Conservation (phyloP, 768 basidiomycete species). For the Suillus decipiens region DNA sequence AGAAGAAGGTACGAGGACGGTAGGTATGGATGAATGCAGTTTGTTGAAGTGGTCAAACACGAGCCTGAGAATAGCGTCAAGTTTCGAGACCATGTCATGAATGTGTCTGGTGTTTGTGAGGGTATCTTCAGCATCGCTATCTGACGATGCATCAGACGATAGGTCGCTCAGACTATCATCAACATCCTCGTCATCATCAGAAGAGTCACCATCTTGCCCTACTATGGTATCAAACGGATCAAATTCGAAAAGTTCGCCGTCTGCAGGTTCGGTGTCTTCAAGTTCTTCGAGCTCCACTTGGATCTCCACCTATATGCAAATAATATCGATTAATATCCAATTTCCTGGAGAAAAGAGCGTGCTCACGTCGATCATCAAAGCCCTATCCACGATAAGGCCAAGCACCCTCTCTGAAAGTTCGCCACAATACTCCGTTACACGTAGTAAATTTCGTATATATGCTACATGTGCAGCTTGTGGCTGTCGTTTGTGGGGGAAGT, state of each 20-base stretch:
- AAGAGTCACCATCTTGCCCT: constrained; percentile 70
- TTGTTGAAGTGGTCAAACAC: constrained; percentile 84
- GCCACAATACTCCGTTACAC: constrained; percentile 83
- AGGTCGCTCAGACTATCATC: constrained; percentile 69
- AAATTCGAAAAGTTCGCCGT: constrained; percentile 66
- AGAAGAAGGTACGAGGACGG: constrained; percentile 20
- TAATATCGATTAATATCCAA: constrained; percentile 1
- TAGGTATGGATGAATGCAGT: constrained; percentile 34
- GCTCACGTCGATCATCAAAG: constrained; percentile 93
- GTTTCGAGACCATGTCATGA: constrained; percentile 86
- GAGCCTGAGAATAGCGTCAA: constrained; percentile 84
- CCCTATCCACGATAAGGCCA: constrained; percentile 87
- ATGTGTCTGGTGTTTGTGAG: constrained; percentile 61
- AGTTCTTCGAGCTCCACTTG: constrained; percentile 94
- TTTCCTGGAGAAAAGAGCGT: not conserved
- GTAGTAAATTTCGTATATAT: constrained; percentile 88
- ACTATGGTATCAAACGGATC: constrained; percentile 87
- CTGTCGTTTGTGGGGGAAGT: constrained; percentile 95
- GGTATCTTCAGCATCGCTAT: constrained; percentile 42
- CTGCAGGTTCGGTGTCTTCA: constrained; percentile 61
- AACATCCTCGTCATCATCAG: constrained; percentile 52
- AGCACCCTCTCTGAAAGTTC: constrained; percentile 84
- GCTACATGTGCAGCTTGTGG: constrained; percentile 76
- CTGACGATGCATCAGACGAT: constrained; percentile 68
- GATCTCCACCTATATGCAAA: constrained; percentile 78